phyloP scores from a whole-genome alignment of 768 basidiomycete genomes.

The Mycena galericulata region DNA sequence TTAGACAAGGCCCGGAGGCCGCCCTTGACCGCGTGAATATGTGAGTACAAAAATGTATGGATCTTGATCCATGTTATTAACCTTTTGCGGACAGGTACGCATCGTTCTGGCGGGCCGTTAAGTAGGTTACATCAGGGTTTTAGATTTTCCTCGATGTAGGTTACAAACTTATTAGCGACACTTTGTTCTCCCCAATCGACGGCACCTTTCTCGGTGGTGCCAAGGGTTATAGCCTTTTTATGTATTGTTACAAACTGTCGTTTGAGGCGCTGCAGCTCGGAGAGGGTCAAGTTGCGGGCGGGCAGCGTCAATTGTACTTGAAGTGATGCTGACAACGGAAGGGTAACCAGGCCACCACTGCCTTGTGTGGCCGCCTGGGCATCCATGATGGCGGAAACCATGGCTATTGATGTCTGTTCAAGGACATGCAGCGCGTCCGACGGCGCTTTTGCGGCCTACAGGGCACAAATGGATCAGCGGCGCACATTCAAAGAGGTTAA shows the following conservation, averaged over 20 bases:
- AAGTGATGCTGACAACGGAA: slow-evolving; percentile 56
- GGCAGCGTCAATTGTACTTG: slow-evolving; percentile 72
- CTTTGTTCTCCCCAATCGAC: slow-evolving; percentile 84
- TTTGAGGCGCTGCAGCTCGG: slow-evolving; percentile 90
- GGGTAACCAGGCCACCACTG: slow-evolving; percentile 63
- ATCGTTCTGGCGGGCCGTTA: slow-evolving; percentile 50
- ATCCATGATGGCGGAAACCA: slow-evolving; percentile 80
- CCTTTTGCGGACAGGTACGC: slow-evolving; percentile 47
- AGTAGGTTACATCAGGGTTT: slow-evolving; percentile 50
- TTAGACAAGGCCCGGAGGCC: slow-evolving; percentile 59
- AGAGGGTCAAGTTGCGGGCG: slow-evolving; percentile 78
- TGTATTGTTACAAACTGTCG: slow-evolving; percentile 92
- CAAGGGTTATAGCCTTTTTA: slow-evolving; percentile 88
- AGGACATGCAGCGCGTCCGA: slow-evolving; percentile 88
- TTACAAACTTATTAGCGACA: slow-evolving; percentile 76
- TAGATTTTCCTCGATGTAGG: slow-evolving; percentile 79
- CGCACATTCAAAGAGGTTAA: neutral
- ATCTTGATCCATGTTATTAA: slow-evolving; percentile 4
- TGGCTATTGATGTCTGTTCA: slow-evolving; percentile 78
- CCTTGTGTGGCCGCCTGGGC: slow-evolving; percentile 67
- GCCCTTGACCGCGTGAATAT: slow-evolving; percentile 81
- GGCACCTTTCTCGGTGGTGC: slow-evolving; percentile 79
- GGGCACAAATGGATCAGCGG: neutral
- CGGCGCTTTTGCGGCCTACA: slow-evolving; percentile 83
- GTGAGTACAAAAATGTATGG: slow-evolving; percentile 50